Percentiles rank a stretch among this genome's conserved stretches.
Conservation (phyloP, 371 early-diverging fungal species). For the Apophysomyces variabilis region DNA sequence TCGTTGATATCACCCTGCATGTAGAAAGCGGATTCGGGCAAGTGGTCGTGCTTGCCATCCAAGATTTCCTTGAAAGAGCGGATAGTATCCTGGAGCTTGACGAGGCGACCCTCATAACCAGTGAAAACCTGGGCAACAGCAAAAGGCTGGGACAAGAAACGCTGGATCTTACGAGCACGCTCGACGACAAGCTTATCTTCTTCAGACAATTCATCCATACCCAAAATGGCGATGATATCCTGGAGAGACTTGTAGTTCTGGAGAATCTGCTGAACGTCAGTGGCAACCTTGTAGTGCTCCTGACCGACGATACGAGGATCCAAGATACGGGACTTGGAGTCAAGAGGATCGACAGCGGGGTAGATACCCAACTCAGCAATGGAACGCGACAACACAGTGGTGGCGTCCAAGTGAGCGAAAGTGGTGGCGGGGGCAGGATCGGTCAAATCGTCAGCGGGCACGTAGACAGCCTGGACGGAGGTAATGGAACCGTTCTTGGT, state of each 20-base stretch:
- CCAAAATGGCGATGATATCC: constrained; percentile 96
- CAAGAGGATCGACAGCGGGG: constrained; percentile 63
- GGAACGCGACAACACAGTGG: too few relatives aligned
- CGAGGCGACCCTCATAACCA: constrained; percentile 94
- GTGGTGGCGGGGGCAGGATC: too few relatives aligned
- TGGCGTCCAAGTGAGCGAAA: too few relatives aligned
- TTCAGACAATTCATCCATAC: constrained; percentile 96
- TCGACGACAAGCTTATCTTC: constrained; percentile 97
- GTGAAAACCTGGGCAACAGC: constrained; percentile 96
- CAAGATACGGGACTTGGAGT: constrained; percentile 95
- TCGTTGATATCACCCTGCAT: constrained; percentile 98
- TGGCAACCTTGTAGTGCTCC: constrained; percentile 94
- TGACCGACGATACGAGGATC: constrained; percentile 96
- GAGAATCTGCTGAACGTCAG: constrained; percentile 91
- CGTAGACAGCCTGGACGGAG: too few relatives aligned
- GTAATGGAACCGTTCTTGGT: too few relatives aligned
- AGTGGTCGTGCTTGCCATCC: constrained; percentile 93
- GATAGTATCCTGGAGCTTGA: constrained; percentile 91
- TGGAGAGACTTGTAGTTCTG: constrained; percentile 97
- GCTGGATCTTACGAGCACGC: constrained; percentile 92
- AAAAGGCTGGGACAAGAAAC: constrained; percentile 98
- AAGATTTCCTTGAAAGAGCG: constrained; percentile 96
- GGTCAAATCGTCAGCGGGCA: too few relatives aligned
- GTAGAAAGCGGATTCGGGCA: constrained; percentile 98
- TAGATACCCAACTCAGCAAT: too few relatives aligned